A percentile compares a stretch with the other conserved stretches of the same genome.
Conservation (phyloP, 345 rosid species). For the Lepidium didymum region DNA sequence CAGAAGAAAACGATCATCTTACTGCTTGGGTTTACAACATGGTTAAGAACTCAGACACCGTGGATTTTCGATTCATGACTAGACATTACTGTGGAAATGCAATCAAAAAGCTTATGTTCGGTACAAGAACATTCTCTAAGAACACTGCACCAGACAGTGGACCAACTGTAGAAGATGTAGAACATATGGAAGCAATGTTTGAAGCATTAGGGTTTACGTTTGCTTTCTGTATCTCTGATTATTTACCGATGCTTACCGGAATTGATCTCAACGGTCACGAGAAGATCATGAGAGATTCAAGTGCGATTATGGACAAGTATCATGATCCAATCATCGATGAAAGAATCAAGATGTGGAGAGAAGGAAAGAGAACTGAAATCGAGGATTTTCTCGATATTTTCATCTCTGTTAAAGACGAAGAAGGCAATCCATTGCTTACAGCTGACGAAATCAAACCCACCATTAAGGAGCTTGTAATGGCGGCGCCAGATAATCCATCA, state of each 20-base stretch:
- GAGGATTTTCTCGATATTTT: slow-evolving; percentile 35
- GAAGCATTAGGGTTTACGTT: slow-evolving; percentile 22
- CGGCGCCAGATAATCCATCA: slow-evolving; percentile 37
- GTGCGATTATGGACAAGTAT: slow-evolving; percentile 28
- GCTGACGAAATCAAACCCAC: slow-evolving; percentile 35
- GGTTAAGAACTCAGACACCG: slow-evolving; percentile 20
- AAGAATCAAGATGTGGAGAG: slow-evolving; percentile 34
- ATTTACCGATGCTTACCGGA: slow-evolving; percentile 34
- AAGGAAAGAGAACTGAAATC: slow-evolving; percentile 27
- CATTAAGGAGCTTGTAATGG: slow-evolving; percentile 33
- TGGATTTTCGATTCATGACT: slow-evolving; percentile 29
- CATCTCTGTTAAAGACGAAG: slow-evolving; percentile 27
- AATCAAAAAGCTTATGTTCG: slow-evolving; percentile 33
- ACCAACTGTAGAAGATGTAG: slow-evolving; percentile 37
- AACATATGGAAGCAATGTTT: slow-evolving; percentile 43
- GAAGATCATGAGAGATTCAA: slow-evolving; percentile 27
- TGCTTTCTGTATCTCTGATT: slow-evolving; percentile 46
- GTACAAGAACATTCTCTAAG: slow-evolving; percentile 27
- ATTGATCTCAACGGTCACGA: slow-evolving; percentile 39
- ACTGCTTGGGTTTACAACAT: slow-evolving; percentile 31
- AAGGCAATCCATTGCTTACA: slow-evolving; percentile 31
- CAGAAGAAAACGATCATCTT: slow-evolving; percentile 35
- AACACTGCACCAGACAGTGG: slow-evolving; percentile 29
- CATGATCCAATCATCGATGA: slow-evolving; percentile 29
- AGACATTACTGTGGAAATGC: slow-evolving; percentile 36